phyloP scores from a whole-genome alignment of 257 asterid genomes.

The Lantana camara region DNA sequence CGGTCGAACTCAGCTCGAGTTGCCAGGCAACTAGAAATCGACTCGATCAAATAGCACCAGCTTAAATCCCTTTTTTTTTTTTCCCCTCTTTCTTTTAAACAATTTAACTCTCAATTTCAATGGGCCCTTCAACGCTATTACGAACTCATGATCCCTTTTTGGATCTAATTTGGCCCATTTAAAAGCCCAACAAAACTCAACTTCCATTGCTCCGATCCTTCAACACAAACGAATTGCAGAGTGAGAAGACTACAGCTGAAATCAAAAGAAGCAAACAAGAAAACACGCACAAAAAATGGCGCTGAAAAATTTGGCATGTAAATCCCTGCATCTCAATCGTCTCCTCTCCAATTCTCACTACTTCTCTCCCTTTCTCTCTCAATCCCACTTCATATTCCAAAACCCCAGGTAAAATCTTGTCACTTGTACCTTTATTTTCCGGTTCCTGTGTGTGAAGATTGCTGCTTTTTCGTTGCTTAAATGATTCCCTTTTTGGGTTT shows the following conservation, averaged over 20 bases:
- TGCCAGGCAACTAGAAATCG: no score
- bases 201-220: neutral
- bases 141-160: neutral
- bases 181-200: neutral
- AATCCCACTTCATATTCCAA: slow-evolving; percentile 28
- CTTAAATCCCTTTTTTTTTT: no score
- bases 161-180: slow-evolving; percentile 5
- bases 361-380: slow-evolving; percentile 22
- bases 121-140: no score
- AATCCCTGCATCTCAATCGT: slow-evolving; percentile 37
- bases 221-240: slow-evolving; percentile 24
- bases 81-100: no score
- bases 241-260: no score
- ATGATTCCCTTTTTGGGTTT: neutral
- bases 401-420: slow-evolving; percentile 41
- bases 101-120: no score
- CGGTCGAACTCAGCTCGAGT: no score
- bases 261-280: neutral
- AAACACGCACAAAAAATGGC: slow-evolving; percentile 33
- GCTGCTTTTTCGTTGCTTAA: neutral
- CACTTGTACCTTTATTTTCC: neutral
- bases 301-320: slow-evolving; percentile 45
- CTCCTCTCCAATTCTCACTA: slow-evolving; percentile 26
- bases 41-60: no score
- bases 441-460: neutral